Evolutionary conservation across 352 stramenopile genomes (phyloP), one percentile per base, ranked within the genome.

Genomic region (Aphanomyces euteiches): DNA sequence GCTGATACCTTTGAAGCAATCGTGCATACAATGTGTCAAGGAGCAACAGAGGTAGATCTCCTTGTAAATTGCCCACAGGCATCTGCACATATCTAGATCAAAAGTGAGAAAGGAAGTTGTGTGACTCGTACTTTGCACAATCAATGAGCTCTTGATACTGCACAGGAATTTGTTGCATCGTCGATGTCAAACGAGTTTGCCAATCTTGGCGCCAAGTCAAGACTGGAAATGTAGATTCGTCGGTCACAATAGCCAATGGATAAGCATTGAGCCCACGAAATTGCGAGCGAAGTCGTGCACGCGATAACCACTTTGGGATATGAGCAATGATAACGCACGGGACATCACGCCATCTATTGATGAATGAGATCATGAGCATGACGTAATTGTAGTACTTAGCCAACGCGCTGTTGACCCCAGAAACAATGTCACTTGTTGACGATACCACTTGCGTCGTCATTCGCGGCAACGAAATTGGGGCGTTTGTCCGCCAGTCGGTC

Each of bases 131-230:
- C 17, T 86, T 77, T 7, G 89, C 88, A 73, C 83, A 94, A 7
- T 84, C 79, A 5, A 96, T 73, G n/a, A 94, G 78, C 37, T 98
- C 92, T 45, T 95, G 81, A 37, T 98, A 90, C 75, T 94, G 98
- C 37, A 85, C 74, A 17, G 90, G 88, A 74, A 98, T 90, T 68
- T 90, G 77, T 47, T 95, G 80, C 45, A 83, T 85, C 15, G 89
- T 77, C 21, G 83, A 79, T 6, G 97, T 67, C 73, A 95, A 84
- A 21, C 85, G 82, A 66, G 92, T 79, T 37, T 79, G 78, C 54
- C 95, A 82, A 6, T 92, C 81, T 47, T 90, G 86, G 66, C 98
- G 93, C 97, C 96, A 99, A 65, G 96, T 97, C 5, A 99, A 78
- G 28, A 95, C 82, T 13, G 95, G 95, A 47, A 96, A 96, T 5